Percentiles rank a stretch among this genome's conserved stretches.
Conservation (phyloP, 2,329 filamentous ascomycete species). For the Fusarium circinatum region DNA sequence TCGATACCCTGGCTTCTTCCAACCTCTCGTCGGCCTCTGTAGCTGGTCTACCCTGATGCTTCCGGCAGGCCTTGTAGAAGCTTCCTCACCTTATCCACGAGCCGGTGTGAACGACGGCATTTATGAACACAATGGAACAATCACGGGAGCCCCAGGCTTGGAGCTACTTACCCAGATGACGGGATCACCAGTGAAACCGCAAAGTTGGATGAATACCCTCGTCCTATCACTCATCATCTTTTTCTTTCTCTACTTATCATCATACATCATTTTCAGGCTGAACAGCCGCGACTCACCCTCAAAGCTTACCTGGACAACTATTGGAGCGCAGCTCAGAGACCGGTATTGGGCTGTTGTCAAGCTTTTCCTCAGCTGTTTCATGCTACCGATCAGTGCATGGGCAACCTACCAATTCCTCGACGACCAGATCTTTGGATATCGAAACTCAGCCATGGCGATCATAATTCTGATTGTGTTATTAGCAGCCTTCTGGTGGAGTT, state of each 20-base stretch:
- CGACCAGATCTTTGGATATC: constrained; percentile 19
- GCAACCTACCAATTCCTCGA: constrained; percentile 74
- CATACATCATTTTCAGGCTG: constrained; percentile 52
- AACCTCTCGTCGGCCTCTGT: constrained; percentile 73
- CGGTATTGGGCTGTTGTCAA: constrained; percentile 64
- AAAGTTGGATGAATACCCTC: constrained; percentile 77
- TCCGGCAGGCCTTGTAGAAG: constrained; percentile 42
- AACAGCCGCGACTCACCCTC: accelerated
- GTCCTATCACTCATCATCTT: constrained; percentile 69
- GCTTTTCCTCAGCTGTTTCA: constrained; percentile 79
- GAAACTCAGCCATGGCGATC: constrained; percentile 50
- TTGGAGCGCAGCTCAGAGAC: constrained; percentile 51
- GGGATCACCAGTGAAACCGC: constrained; percentile 69
- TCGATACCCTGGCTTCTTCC: constrained; percentile 78
- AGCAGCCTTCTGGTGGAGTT: constrained; percentile 44
- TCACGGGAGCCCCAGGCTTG: constrained; percentile 63
- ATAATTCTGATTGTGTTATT: constrained; percentile 36
- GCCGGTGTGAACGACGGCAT: constrained; percentile 61
- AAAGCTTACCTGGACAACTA: neutral
- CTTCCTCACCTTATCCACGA: constrained; percentile 37
- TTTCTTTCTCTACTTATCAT: constrained; percentile 67
- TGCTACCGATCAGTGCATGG: constrained; percentile 75
- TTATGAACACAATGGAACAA: constrained; percentile 73
- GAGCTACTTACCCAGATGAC: constrained; percentile 74
- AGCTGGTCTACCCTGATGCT: constrained; percentile 77